Evolutionary conservation across 2,329 filamentous ascomycete species (phyloP).

Genomic region (Claviceps quebecensis): DNA sequence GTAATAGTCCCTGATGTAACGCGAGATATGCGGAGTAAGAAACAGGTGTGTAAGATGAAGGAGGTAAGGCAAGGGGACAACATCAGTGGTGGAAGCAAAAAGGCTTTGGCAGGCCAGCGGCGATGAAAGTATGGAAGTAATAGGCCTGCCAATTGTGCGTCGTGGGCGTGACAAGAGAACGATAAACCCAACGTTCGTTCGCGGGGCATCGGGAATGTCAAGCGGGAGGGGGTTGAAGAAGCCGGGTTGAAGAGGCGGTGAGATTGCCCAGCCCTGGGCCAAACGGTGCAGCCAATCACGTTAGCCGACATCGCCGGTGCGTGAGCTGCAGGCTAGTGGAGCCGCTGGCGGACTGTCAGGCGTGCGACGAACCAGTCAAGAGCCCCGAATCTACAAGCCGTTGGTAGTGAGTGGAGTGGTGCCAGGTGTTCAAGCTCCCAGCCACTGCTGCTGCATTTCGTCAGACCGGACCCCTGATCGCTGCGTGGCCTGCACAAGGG

Average conservation of each 20-base stretch:
- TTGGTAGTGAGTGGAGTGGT: background rate
- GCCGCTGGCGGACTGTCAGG: constrained; percentile 13
- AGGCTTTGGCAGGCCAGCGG: constrained; percentile 2
- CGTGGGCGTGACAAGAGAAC: constrained; percentile 1
- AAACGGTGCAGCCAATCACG: constrained; percentile 21
- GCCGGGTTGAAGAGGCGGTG: constrained; percentile 24
- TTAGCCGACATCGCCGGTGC: constrained; percentile 16
- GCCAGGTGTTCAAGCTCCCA: constrained; percentile 7
- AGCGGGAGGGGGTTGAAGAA: constrained; percentile 8
- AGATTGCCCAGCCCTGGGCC: constrained; percentile 21
- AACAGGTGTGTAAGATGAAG: background rate
- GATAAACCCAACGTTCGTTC: background rate
- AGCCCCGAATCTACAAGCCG: background rate
- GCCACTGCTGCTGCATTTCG: background rate
- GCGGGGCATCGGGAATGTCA: constrained; percentile 3
- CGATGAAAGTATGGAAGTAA: constrained; percentile 3
- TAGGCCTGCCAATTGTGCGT: constrained; percentile 1
- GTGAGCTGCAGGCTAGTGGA: constrained; percentile 15
- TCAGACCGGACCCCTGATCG: background rate
- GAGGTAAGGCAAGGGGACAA: constrained; percentile 1
- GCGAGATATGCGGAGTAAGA: constrained; percentile 14
- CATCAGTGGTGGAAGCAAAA: background rate
- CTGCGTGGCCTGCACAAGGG: background rate
- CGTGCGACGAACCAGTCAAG: background rate
- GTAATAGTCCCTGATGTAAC: constrained; percentile 15